Conservation (phyloP, 2,329 filamentous ascomycete genomes). For the Chaetomium globosum region DNA sequence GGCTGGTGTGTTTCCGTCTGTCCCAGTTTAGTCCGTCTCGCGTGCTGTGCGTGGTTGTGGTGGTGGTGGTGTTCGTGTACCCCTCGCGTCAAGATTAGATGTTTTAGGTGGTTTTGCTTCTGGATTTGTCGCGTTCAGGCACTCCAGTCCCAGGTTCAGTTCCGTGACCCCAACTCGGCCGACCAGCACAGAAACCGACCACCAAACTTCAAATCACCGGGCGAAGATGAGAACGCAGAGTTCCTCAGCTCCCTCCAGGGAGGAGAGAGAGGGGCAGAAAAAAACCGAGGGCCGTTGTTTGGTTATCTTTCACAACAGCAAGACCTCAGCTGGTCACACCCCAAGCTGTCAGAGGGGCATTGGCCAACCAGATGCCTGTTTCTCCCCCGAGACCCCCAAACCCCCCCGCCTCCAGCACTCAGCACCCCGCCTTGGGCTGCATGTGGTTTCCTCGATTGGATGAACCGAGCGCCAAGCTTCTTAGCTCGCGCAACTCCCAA, state of each 20-base stretch:
- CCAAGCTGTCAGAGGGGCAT: constrained; percentile 15
- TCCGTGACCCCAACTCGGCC: constrained; percentile 10
- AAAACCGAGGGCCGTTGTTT: constrained; percentile 16
- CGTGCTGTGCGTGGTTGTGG: constrained; percentile 1
- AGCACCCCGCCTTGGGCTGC: constrained; percentile 7
- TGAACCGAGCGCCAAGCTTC: neutral
- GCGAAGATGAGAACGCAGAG: neutral
- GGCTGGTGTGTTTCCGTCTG: neutral
- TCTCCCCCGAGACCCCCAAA: constrained; percentile 6
- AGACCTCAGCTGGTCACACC: constrained; percentile 10
- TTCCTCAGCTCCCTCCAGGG: neutral
- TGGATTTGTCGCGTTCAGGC: constrained; percentile 1
- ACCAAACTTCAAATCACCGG: neutral
- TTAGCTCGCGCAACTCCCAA: constrained; percentile 7
- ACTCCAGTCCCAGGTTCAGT: neutral
- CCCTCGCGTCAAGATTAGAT: constrained; percentile 5
- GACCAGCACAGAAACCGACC: constrained; percentile 5
- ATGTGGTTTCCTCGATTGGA: constrained; percentile 6
- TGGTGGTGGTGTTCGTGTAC: neutral
- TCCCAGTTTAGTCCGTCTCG: neutral
- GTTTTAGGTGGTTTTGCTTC: constrained; percentile 3
- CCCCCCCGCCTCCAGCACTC: constrained; percentile 15
- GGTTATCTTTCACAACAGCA: constrained; percentile 5
- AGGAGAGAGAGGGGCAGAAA: constrained; percentile 14
- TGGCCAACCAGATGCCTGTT: constrained; percentile 19